A percentile compares a stretch with the other conserved stretches of the same genome.
Conservation (phyloP, 1,284 basidiomycete genomes). For the Athelia sp. region DNA sequence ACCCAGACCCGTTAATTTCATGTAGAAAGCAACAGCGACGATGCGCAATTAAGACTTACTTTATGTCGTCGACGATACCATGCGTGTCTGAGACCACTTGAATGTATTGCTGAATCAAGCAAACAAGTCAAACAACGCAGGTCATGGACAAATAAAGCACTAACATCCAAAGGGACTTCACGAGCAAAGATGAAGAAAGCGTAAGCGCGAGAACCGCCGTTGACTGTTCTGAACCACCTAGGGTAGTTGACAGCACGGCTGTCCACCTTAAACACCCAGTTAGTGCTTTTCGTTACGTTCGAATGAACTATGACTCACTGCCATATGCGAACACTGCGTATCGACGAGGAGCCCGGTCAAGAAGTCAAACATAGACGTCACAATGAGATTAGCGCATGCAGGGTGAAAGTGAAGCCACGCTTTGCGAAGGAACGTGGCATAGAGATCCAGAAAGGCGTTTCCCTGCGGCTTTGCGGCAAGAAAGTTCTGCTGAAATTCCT, state of each 20-base stretch:
- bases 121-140: no score
- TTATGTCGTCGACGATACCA: constrained; percentile 23
- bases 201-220: constrained; percentile 23
- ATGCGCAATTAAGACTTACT: constrained; percentile 22
- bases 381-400: constrained; percentile 22
- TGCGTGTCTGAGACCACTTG: constrained; percentile 27
- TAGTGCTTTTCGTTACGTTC: background rate
- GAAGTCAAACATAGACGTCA: constrained; percentile 19
- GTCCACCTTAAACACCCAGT: constrained; percentile 4
- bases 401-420: constrained; percentile 13
- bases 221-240: constrained; percentile 21
- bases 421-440: constrained; percentile 20
- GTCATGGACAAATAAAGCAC: no score
- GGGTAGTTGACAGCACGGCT: constrained; percentile 19
- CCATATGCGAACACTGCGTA: constrained; percentile 18
- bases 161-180: constrained; percentile 14
- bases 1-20: no score
- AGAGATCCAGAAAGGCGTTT: constrained; percentile 17
- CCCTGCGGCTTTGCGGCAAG: constrained; percentile 16
- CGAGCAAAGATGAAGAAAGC: constrained; percentile 22
- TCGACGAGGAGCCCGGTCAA: constrained; percentile 24
- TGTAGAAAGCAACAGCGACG: background rate
- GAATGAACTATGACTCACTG: constrained; percentile 5
- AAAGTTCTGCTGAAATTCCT: constrained; percentile 21
- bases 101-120: constrained; percentile 15